These are phyloP conservation scores for Paraglomus brasilianum DNA, from an alignment of 192 early-diverging fungal species.

Conservation along the genomic window DNA sequence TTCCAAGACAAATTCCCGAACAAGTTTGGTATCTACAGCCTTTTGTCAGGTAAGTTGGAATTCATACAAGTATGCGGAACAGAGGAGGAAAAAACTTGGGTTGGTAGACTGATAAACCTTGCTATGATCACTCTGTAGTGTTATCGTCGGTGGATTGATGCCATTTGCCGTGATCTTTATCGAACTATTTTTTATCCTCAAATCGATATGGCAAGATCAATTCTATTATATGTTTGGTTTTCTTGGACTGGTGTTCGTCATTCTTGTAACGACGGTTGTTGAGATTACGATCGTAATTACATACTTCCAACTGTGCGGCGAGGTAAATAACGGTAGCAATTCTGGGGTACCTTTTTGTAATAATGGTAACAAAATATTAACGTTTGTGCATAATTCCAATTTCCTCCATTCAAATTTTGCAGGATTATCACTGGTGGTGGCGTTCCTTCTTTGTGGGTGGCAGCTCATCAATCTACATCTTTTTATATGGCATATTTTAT, in stretches of 20 bases:
- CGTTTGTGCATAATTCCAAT: background rate
- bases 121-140: slow-evolving; percentile 26
- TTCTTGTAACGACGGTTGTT: slow-evolving; percentile 54
- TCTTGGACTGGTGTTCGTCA: slow-evolving; percentile 55
- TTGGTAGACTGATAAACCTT: background rate
- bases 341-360: no score
- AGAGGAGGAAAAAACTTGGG: background rate
- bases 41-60: slow-evolving; percentile 24
- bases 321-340: slow-evolving; percentile 35
- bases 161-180: slow-evolving; percentile 72
- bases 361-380: background rate
- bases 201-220: slow-evolving; percentile 67
- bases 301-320: slow-evolving; percentile 64
- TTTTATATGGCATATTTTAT: slow-evolving; percentile 76
- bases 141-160: slow-evolving; percentile 46
- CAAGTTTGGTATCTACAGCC: slow-evolving; percentile 69
- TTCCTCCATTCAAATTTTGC: background rate
- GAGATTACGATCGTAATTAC: slow-evolving; percentile 68
- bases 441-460: slow-evolving; percentile 76
- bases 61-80: background rate
- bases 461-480: slow-evolving; percentile 75
- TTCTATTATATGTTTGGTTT: slow-evolving; percentile 68
- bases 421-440: slow-evolving; percentile 94
- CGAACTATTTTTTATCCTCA: slow-evolving; percentile 69
- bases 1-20: slow-evolving; percentile 88